A percentile compares a stretch with the other conserved stretches of the same genome.
phyloP scores from a whole-genome alignment of 257 asterid species.

The Haberlea rhodopensis region DNA sequence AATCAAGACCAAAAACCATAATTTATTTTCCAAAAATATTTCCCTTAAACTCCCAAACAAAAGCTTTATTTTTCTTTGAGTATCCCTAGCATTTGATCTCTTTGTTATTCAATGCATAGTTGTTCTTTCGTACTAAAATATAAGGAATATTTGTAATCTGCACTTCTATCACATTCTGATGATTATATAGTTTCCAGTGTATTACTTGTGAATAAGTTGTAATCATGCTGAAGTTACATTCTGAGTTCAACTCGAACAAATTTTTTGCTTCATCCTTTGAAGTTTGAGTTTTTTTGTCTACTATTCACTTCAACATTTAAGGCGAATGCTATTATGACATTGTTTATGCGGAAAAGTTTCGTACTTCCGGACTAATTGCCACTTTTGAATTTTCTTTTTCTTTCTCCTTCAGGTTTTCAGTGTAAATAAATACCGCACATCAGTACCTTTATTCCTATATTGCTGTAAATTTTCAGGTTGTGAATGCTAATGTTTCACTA shows the following conservation, averaged over 20 bases:
- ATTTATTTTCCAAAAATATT: neutral
- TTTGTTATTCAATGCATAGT: neutral
- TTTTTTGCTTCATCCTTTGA: neutral
- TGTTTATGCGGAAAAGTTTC: neutral
- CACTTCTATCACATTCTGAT: neutral
- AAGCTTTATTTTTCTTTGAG: neutral
- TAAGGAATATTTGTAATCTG: neutral
- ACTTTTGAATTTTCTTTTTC: neutral
- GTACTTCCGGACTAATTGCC: neutral
- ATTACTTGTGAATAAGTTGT: constrained; percentile 9
- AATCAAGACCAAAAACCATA: too few species aligned
- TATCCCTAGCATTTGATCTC: neutral
- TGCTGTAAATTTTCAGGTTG: constrained; percentile 54
- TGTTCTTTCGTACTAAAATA: neutral
- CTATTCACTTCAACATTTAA: neutral
- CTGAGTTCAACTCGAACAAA: constrained; percentile 11
- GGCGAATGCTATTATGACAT: constrained; percentile 3
- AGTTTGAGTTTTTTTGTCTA: constrained; percentile 5
- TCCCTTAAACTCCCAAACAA: neutral
- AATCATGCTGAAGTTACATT: constrained; percentile 12
- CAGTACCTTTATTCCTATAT: constrained; percentile 12
- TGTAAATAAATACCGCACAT: constrained; percentile 5
- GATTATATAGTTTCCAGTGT: neutral
- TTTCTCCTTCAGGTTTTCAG: constrained; percentile 1
- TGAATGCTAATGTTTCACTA: constrained; percentile 87